Conservation (phyloP, 371 early-diverging fungal genomes). For the Cokeromyces recurvatus region DNA sequence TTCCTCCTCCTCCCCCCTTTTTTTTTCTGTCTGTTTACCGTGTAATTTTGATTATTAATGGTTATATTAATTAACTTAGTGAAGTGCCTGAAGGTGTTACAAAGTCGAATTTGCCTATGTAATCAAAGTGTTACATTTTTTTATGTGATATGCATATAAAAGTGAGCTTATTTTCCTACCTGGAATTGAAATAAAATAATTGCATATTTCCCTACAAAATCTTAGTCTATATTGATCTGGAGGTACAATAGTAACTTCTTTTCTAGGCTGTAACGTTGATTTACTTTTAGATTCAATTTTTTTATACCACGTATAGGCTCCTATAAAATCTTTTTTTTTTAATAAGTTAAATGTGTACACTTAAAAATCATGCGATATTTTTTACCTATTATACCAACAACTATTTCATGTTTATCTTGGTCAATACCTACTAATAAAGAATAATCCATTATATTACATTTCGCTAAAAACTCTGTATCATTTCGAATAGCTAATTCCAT, state of each 20-base stretch:
- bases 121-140: background rate
- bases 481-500: slow-evolving; percentile 72
- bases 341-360: background rate
- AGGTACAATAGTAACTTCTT: slow-evolving; percentile 87
- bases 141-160: background rate
- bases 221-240: slow-evolving; percentile 86
- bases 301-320: slow-evolving; percentile 95
- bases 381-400: slow-evolving; percentile 84
- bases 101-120: slow-evolving; percentile 29
- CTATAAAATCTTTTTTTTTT: slow-evolving; percentile 74
- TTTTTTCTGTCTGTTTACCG: no score
- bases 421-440: slow-evolving; percentile 89
- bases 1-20: no score
- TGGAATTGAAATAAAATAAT: slow-evolving; percentile 77
- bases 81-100: slow-evolving; percentile 5
- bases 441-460: slow-evolving; percentile 92
- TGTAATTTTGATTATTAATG: no score
- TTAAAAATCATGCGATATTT: slow-evolving; percentile 8
- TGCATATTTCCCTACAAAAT: slow-evolving; percentile 80
- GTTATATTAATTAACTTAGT: slow-evolving; percentile 11
- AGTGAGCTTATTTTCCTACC: slow-evolving; percentile 45
- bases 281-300: slow-evolving; percentile 89
- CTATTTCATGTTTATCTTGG: slow-evolving; percentile 69
- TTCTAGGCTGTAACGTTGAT: slow-evolving; percentile 68
- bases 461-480: slow-evolving; percentile 82